Evolutionary conservation across 2,329 filamentous ascomycete species (phyloP).

Genomic region (Epichloe gansuensis): DNA sequence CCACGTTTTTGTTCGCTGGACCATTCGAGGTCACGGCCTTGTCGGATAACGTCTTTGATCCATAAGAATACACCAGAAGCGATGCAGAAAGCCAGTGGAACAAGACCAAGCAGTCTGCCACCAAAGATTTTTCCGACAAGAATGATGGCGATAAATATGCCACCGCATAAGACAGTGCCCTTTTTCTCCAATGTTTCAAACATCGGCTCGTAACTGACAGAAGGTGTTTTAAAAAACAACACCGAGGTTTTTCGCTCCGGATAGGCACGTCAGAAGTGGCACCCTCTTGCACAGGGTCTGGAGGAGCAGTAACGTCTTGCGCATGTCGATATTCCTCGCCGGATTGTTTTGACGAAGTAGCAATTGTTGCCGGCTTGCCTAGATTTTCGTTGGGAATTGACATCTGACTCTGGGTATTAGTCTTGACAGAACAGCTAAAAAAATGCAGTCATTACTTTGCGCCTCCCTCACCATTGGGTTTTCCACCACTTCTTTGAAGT

Average conservation of each 20-base stretch:
- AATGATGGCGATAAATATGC: conserved; percentile 61
- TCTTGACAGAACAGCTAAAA: background rate
- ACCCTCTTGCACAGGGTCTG: conserved; percentile 70
- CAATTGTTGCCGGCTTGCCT: conserved; percentile 58
- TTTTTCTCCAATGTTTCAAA: conserved; percentile 64
- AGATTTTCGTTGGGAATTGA: conserved; percentile 86
- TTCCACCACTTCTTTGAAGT: conserved; percentile 56
- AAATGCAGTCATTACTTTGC: background rate
- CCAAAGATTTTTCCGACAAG: conserved; percentile 71
- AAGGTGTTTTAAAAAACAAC: conserved; percentile 87
- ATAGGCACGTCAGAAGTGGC: conserved; percentile 91
- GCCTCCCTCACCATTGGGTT: conserved; percentile 48
- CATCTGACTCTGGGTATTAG: conserved; percentile 33
- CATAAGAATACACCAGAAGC: conserved; percentile 74
- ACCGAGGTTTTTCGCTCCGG: conserved; percentile 90
- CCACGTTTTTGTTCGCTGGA: conserved; percentile 74
- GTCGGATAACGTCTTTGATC: conserved; percentile 76
- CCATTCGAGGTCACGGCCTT: conserved; percentile 79
- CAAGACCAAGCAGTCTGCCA: conserved; percentile 60
- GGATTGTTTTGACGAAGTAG: conserved; percentile 59
- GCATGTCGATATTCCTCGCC: conserved; percentile 70
- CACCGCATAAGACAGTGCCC: conserved; percentile 57
- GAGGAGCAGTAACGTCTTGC: conserved; percentile 84
- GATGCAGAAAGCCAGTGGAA: conserved; percentile 61
- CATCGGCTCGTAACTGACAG: conserved; percentile 81